Base-by-base conservation (phyloP, 768 basidiomycete species). In the Rhizopogon salebrosus region DNA sequence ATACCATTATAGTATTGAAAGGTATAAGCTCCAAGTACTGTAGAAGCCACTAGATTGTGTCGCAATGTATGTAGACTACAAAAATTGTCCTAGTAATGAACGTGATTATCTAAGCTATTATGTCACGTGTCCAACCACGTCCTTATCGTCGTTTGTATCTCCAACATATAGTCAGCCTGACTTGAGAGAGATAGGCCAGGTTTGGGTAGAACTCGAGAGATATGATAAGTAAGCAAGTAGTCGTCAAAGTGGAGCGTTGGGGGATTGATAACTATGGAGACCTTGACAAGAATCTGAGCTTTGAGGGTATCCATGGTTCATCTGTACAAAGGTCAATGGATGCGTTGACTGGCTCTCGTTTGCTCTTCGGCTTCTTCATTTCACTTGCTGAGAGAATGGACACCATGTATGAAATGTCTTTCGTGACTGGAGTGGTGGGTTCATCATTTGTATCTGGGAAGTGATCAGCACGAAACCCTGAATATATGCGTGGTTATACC, bases 241-340 rank as follows among this genome's bases (percentile, higher is more conserved):
- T 53, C n/a, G 9, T 53, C 41, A 1, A 45, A 45, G 6, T 6
- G 3, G 31, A 53, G 31, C 23, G 8, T 23, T 16, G 7, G 4
- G 7, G 42, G 52, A 35, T 53, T 43, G 29, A 53, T 35, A 9
- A 10, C 45, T 31, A 10, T 10, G 1, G 14, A 26, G 23, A 46
- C 46, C 36, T 37, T 43, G 31, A 41, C 40, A 35, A 52, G 51
- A 18, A 52, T 31, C 4, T 52, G 51, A 4, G 51, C 51, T 29
- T 52, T 52, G 38, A 38, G 41, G 9, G 41, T 43, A 29, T 52
- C 51, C 24, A 52, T n/a, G 41, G 41, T 34, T 52, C 18, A 27
- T 52, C 29, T 1, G 26, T 52, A 40, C 23, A 10, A 40, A 52
- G 51, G 9, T 39, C 38, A n/a, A 39, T 39, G 20, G 8, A 39